Conservation (phyloP, 2,329 filamentous ascomycete genomes). For the Penicillium hordei region DNA sequence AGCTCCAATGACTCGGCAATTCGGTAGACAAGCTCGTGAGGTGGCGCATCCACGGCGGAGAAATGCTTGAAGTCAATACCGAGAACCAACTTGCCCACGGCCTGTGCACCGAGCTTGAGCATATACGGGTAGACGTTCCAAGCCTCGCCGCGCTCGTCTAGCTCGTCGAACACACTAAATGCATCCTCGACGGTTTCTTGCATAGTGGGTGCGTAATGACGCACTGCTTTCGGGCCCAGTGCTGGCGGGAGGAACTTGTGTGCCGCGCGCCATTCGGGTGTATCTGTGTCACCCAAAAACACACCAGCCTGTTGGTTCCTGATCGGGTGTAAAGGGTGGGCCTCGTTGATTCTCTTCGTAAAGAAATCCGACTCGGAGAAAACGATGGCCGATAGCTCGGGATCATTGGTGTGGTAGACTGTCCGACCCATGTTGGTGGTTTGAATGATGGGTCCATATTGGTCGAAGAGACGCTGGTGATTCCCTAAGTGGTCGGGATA, state of each 20-base stretch:
- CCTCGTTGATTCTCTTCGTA: slow-evolving; percentile 50
- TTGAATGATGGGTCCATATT: slow-evolving; percentile 54
- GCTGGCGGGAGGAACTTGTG: slow-evolving; percentile 55
- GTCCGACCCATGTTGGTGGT: slow-evolving; percentile 55
- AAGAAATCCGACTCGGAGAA: slow-evolving; percentile 55
- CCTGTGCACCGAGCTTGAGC: slow-evolving; percentile 49
- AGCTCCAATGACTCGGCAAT: slow-evolving; percentile 55
- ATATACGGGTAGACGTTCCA: slow-evolving; percentile 54
- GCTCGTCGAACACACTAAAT: slow-evolving; percentile 49
- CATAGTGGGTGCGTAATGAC: slow-evolving; percentile 58
- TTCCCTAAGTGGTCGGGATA: slow-evolving; percentile 61
- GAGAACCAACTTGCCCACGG: slow-evolving; percentile 47
- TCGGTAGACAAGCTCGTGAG: slow-evolving; percentile 53
- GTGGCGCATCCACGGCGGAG: slow-evolving; percentile 44
- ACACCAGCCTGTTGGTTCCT: slow-evolving; percentile 32
- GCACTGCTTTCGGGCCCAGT: slow-evolving; percentile 20
- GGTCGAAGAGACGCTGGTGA: slow-evolving; percentile 55
- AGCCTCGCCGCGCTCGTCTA: slow-evolving; percentile 49
- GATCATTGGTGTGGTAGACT: slow-evolving; percentile 55
- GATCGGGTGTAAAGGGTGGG: slow-evolving; percentile 32
- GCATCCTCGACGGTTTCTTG: slow-evolving; percentile 54
- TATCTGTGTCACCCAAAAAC: slow-evolving; percentile 37
- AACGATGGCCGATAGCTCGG: slow-evolving; percentile 48
- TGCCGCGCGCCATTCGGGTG: slow-evolving; percentile 39
- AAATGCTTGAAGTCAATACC: slow-evolving; percentile 51